Base-by-base conservation (phyloP, 202 grass and related monocot species). In the Zizania palustris region DNA sequence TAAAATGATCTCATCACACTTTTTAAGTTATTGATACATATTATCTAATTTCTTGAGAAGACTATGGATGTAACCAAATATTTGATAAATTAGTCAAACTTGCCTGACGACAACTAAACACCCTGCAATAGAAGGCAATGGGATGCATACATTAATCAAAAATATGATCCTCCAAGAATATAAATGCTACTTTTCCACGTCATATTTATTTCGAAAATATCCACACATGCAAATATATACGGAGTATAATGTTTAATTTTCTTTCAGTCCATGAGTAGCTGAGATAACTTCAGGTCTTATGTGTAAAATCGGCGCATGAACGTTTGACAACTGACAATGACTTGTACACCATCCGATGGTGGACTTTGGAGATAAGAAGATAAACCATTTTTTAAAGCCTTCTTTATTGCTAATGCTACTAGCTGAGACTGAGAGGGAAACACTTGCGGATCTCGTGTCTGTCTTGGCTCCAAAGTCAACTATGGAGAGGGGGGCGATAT, bases 391-490 rank as follows among this genome's bases (percentile, higher is more conserved):
- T 81, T 63, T 21, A 50, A 74, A 19, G 56, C 56, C 50, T 74
- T n/a, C n/a, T n/a, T 80, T 74, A 78, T 76, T 75, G 70, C 42
- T 67, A 28, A 0, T 75, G 70, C 42, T 67, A 28, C 28, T 28
- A 9, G 43, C 42, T 42, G 4, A n/a, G n/a, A n/a, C n/a, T n/a
- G n/a, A 69, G 7, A 57, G 14, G 12, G 5, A 69, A 84, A 71
- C 34, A 51, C 41, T 60, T 20, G 42, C 70, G 0, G 73, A 2
- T 74, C 51, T 51, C 22, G 62, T 71, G 61, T n/a, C n/a, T 84
- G 60, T 21, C 86, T 86, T 91, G 70, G 73, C 80, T 74, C 71
- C 8, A 21, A 92, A 96, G 92, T 96, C 92, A 92, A 96, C 85
- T 83, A 66, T 64, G 39, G 72, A 21, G 73, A 69, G n/a, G n/a